Evolutionary conservation across 2,329 filamentous ascomycete species (phyloP).

Genomic region (Cladosporium sp.): DNA sequence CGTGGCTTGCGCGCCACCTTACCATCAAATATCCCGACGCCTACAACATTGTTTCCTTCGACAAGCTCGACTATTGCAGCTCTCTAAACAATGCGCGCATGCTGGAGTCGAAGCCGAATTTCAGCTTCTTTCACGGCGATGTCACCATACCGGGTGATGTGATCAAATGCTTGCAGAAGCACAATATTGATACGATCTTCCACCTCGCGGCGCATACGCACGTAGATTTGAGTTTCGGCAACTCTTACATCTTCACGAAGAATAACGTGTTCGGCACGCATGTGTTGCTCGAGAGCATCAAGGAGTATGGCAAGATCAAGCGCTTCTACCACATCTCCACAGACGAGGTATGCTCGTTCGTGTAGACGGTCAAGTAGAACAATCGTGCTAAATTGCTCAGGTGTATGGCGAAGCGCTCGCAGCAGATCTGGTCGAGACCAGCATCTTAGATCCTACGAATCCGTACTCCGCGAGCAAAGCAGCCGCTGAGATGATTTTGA

Average conservation of each 20-base stretch:
- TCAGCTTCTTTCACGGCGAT: conserved; percentile 77
- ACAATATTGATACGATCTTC: conserved; percentile 76
- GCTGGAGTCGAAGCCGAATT: conserved; percentile 68
- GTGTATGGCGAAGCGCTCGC: conserved; percentile 79
- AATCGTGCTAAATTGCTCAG: conserved; percentile 39
- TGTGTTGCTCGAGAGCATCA: conserved; percentile 74
- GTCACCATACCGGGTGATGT: conserved; percentile 71
- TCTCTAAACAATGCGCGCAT: conserved; percentile 76
- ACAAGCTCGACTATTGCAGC: conserved; percentile 81
- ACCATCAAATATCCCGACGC: conserved; percentile 69
- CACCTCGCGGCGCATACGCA: conserved; percentile 87
- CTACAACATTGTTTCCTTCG: conserved; percentile 80
- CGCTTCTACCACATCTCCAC: conserved; percentile 82
- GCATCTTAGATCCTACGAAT: conserved; percentile 75
- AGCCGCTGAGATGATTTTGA: conserved; percentile 53
- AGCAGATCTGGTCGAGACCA: conserved; percentile 70
- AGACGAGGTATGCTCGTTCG: conserved; percentile 51
- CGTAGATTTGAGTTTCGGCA: conserved; percentile 79
- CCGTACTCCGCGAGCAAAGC: conserved; percentile 52
- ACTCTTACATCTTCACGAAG: conserved; percentile 77
- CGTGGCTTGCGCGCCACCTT: conserved; percentile 79
- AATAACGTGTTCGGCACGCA: conserved; percentile 86
- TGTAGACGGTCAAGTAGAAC: conserved; percentile 17
- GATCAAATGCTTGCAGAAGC: conserved; percentile 66
- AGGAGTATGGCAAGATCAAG: conserved; percentile 64